A percentile compares a stretch with the other conserved stretches of the same genome.
These are phyloP conservation scores for Petunia hybrid DNA, from an alignment of 305 asterid species.

Conservation along the genomic window DNA sequence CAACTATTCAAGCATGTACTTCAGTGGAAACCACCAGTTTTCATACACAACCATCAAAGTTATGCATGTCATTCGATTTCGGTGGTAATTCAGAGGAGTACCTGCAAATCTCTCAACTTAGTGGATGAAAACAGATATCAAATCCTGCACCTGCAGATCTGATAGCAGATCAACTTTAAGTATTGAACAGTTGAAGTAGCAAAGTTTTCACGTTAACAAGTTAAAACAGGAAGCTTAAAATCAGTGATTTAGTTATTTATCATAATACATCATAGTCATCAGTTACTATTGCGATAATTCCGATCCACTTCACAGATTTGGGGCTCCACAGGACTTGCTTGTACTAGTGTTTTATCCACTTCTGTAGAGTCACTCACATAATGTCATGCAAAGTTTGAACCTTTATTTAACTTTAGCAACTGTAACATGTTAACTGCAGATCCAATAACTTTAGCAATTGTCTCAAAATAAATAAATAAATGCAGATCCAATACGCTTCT, in stretches of 20 bases:
- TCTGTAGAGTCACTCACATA: not conserved
- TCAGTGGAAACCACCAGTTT: not conserved
- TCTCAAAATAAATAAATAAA: not conserved
- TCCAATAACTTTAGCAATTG: not conserved
- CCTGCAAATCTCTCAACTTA: not conserved
- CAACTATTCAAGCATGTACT: constrained; percentile 16
- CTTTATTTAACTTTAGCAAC: not conserved
- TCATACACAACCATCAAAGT: not conserved
- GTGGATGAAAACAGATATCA: not conserved
- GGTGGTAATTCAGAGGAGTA: constrained; percentile 13
- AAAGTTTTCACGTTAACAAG: constrained; percentile 10
- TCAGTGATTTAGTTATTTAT: not conserved
- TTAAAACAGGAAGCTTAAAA: not conserved
- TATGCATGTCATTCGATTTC: not conserved
- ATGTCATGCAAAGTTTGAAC: not conserved
- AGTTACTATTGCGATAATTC: not conserved
- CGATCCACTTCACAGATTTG: not conserved
- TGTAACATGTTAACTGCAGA: no score
- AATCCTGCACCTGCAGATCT: not conserved
- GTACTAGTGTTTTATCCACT: not conserved
- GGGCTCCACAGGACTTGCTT: not conserved
- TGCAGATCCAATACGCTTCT: not conserved
- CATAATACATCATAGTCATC: not conserved
- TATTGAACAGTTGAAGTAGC: not conserved
- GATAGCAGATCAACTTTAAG: not conserved